phyloP scores from a whole-genome alignment of 768 basidiomycete genomes.

The Trametes maxima region DNA sequence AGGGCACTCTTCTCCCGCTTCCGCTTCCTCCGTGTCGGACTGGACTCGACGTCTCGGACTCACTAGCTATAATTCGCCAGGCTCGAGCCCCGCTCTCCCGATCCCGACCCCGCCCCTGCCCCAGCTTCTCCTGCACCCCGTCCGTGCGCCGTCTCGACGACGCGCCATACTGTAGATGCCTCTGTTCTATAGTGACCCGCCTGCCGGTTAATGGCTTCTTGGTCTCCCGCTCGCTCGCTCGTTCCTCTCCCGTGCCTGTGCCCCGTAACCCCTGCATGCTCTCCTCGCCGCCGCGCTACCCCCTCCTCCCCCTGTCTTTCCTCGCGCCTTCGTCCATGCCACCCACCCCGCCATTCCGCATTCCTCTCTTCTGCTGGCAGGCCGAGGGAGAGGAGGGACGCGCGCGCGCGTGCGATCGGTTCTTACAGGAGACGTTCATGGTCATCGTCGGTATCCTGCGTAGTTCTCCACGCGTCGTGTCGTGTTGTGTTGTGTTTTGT shows the following conservation, averaged over 20 bases:
- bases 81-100: slow-evolving; percentile 1
- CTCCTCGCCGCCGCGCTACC: neutral
- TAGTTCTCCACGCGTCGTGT: no score
- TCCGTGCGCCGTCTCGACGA: no score
- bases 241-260: no score
- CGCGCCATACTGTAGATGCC: neutral
- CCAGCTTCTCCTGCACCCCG: neutral
- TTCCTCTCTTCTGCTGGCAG: no score
- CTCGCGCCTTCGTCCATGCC: no score
- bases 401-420: no score
- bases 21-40: neutral
- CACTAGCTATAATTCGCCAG: slow-evolving; percentile 19
- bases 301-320: no score
- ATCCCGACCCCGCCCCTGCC: neutral
- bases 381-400: no score
- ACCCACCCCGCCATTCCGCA: no score
- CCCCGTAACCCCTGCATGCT: neutral
- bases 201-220: neutral
- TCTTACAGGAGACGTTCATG: no score
- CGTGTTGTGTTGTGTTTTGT: no score
- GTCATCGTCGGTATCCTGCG: no score
- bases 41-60: slow-evolving; percentile 15
- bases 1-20: neutral
- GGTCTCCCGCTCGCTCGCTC: neutral
- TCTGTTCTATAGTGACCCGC: neutral